Evolutionary conservation across 129 eudicot genomes (phyloP), one percentile per base, ranked within the genome.

Genomic region (Lactuca sativa): DNA sequence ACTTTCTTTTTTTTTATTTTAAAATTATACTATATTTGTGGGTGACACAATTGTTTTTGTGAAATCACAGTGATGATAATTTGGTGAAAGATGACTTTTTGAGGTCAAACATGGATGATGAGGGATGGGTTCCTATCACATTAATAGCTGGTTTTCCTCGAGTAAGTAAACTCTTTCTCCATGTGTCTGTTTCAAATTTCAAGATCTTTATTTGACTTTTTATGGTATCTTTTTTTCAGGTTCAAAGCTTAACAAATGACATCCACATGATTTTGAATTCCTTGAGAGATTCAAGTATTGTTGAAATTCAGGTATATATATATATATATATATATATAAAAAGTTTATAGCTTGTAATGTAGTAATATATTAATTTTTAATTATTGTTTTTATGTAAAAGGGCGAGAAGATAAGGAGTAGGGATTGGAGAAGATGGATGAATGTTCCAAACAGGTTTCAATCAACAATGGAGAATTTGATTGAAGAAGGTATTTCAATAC

Each of bases 61-160:
- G 13, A 9, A 58, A 65, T 40, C 58, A 15, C 88, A 90, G 97
- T 74, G 91, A 90, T 74, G 84, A 66, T 56, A 87, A 90, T 78
- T 73, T 90, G 87, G 86, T 77, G 0, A 85, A 81, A 69, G 97
- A 87, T 59, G 64, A 74, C 31, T 90, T 14, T 71, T 77, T 90
- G 75, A 83, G 86, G 88, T 71, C 84, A 13, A 75, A 85, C 9
- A 90, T 90, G 97, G 95, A 90, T 59, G 83, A 77, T 6, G 83
- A 87, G 43, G 97, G 95, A 40, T 90, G 97, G 95, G 97, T 90
- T n/a, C 76, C 86, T 17, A 77, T 90, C 58, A 13, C 59, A 61
- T 64, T 87, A 71, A 81, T 90, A 60, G 95, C 97, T 48, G 78
- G 71, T 74, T 90, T 90, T 78, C 91, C 57, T 31, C 85, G 87